These are phyloP conservation scores for Penicillium polonicum DNA, from an alignment of 2,329 filamentous ascomycete genomes.

Conservation along the genomic window DNA sequence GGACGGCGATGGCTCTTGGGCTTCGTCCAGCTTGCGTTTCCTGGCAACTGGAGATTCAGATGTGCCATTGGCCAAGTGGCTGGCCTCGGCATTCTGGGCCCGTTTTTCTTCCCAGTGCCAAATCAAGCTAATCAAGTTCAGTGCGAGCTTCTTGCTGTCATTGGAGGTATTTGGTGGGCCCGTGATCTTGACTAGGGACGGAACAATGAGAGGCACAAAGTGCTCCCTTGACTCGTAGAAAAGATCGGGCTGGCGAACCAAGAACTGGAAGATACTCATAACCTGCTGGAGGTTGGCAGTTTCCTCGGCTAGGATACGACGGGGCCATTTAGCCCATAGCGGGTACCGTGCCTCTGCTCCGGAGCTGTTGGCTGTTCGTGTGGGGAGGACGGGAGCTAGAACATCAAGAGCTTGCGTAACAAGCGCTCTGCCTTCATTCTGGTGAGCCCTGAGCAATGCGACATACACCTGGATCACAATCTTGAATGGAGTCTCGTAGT, in stretches of 20 bases:
- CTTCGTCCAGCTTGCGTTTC: conserved; percentile 76
- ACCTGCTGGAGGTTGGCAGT: conserved; percentile 93
- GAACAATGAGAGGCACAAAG: conserved; percentile 84
- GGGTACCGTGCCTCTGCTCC: conserved; percentile 70
- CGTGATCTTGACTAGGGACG: conserved; percentile 83
- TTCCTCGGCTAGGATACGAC: conserved; percentile 89
- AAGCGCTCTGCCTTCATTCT: conserved; percentile 87
- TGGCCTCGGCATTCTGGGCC: conserved; percentile 59
- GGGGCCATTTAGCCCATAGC: conserved; percentile 84
- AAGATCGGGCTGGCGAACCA: conserved; percentile 85
- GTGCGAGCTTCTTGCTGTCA: conserved; percentile 85
- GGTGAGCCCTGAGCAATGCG: conserved; percentile 84
- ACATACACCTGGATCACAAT: conserved; percentile 95
- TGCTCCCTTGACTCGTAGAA: conserved; percentile 96
- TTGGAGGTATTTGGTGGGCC: conserved; percentile 75
- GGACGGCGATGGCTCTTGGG: conserved; percentile 52
- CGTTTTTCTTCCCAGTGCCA: conserved; percentile 90
- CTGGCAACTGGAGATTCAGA: conserved; percentile 70
- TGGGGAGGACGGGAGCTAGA: conserved; percentile 89
- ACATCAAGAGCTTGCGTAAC: conserved; percentile 94
- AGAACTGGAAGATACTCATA: conserved; percentile 95
- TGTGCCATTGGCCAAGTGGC: conserved; percentile 33
- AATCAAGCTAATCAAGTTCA: conserved; percentile 87
- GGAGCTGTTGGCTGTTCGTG: conserved; percentile 59
- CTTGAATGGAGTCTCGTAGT: conserved; percentile 94